phyloP scores from a whole-genome alignment of 1,284 basidiomycete species.

The Sanguinoderma infundibulare region DNA sequence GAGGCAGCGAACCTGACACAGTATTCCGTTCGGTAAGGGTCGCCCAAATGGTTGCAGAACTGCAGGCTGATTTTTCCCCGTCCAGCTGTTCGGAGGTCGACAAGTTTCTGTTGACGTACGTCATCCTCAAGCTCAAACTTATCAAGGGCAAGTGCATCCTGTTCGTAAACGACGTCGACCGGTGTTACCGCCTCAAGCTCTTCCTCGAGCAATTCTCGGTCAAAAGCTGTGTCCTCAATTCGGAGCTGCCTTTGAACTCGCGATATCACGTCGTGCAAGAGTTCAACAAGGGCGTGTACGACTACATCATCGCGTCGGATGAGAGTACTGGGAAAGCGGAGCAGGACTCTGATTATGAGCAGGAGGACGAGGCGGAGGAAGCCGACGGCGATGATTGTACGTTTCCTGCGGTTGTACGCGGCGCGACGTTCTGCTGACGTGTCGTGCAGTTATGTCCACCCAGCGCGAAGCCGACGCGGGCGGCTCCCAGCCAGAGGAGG shows the following conservation, averaged over 20 bases:
- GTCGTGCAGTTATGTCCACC: constrained; percentile 52
- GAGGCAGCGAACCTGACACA: constrained; percentile 83
- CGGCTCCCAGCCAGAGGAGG: constrained; percentile 14
- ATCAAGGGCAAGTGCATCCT: constrained; percentile 97
- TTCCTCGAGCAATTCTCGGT: constrained; percentile 99
- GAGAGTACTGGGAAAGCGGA: constrained; percentile 70
- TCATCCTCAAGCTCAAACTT: constrained; percentile 93
- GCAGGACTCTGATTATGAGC: constrained; percentile 51
- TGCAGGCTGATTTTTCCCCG: background rate
- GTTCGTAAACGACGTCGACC: constrained; percentile 97
- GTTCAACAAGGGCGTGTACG: constrained; percentile 98
- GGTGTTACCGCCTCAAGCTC: constrained; percentile 93
- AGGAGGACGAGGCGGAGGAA: constrained; percentile 37
- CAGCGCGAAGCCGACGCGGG: constrained; percentile 55
- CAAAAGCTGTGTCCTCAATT: constrained; percentile 95
- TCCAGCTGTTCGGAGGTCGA: constrained; percentile 87
- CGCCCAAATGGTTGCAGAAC: background rate
- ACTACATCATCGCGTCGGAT: constrained; percentile 98
- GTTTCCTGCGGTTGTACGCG: constrained; percentile 21
- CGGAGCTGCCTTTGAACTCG: constrained; percentile 94
- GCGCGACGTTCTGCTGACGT: background rate
- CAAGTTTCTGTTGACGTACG: constrained; percentile 95
- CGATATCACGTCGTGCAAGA: constrained; percentile 98
- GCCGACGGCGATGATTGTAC: constrained; percentile 45
- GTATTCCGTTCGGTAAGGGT: constrained; percentile 74